Percentiles rank a stretch among this genome's conserved stretches.
Conservation (phyloP, 768 basidiomycete genomes). For the Tricholoma sp. region DNA sequence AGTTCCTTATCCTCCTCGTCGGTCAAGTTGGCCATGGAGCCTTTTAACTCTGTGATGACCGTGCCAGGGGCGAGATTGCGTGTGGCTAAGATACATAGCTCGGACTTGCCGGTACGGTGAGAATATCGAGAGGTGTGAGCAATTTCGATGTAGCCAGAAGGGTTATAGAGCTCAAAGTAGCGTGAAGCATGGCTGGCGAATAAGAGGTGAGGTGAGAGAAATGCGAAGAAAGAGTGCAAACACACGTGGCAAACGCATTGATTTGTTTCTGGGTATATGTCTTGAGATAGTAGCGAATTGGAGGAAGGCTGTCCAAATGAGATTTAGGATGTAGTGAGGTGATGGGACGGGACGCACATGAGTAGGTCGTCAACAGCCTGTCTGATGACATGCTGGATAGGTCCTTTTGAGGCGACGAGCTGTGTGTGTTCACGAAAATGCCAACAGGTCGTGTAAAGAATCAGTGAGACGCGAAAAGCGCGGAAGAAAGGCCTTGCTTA, state of each 20-base stretch:
- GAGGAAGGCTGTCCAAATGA: constrained; percentile 47
- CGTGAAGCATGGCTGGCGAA: constrained; percentile 73
- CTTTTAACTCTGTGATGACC: constrained; percentile 83
- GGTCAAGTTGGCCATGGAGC: constrained; percentile 84
- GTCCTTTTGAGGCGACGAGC: constrained; percentile 56
- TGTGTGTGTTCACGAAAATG: constrained; percentile 24
- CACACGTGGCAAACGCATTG: constrained; percentile 90
- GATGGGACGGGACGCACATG: constrained; percentile 36
- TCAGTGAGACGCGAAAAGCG: constrained; percentile 18
- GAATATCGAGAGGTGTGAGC: constrained; percentile 86
- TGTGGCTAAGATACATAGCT: constrained; percentile 83
- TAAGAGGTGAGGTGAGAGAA: constrained; percentile 16
- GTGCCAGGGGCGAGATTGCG: constrained; percentile 59
- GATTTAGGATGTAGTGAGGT: constrained; percentile 19
- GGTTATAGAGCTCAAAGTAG: constrained; percentile 84
- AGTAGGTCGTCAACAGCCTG: constrained; percentile 77
- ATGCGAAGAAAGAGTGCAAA: constrained; percentile 25
- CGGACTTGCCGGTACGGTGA: constrained; percentile 83
- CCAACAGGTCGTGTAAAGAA: constrained; percentile 18
- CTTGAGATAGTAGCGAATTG: constrained; percentile 76
- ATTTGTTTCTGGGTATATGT: constrained; percentile 77
- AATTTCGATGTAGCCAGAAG: constrained; percentile 80
- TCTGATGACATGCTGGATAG: constrained; percentile 53
- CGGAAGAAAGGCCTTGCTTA: constrained; percentile 30
- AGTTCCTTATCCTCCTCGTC: constrained; percentile 84